Conservation (phyloP, 177 flowering plant genomes). For the Vitis hybrid region DNA sequence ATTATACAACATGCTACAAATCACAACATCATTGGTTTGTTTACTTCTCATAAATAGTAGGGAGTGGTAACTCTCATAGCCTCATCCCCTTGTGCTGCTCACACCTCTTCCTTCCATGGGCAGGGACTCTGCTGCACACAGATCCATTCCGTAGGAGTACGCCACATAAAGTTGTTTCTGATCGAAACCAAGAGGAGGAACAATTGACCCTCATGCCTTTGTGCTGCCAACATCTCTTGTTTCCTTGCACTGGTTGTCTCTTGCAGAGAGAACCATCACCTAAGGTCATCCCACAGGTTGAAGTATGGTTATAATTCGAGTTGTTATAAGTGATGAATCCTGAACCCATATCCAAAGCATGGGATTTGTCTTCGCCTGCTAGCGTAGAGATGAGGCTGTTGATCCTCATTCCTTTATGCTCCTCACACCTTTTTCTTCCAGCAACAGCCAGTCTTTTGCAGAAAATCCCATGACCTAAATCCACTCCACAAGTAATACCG, state of each 20-base stretch:
- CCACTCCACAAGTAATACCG: slow-evolving; percentile 15
- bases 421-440: slow-evolving; percentile 28
- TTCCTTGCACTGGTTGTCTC: slow-evolving; percentile 39
- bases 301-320: background rate
- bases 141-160: background rate
- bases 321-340: background rate
- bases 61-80: slow-evolving; percentile 19
- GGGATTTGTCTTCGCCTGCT: background rate
- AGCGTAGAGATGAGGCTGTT: background rate
- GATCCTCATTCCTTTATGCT: slow-evolving; percentile 31
- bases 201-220: slow-evolving; percentile 34
- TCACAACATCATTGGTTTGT: background rate
- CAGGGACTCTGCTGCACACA: slow-evolving; percentile 8
- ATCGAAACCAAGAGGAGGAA: background rate
- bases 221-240: slow-evolving; percentile 58
- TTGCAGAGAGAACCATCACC: slow-evolving; percentile 34
- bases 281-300: slow-evolving; percentile 21
- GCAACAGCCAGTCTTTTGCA: slow-evolving; percentile 14
- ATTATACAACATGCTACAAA: background rate
- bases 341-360: slow-evolving; percentile 1
- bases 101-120: slow-evolving; percentile 16
- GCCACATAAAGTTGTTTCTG: too few relatives aligned
- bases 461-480: slow-evolving; percentile 19
- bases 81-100: slow-evolving; percentile 31
- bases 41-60: background rate